Evolutionary conservation across 208 protist species (phyloP).

Genomic region (Leishmania tarentolae): DNA sequence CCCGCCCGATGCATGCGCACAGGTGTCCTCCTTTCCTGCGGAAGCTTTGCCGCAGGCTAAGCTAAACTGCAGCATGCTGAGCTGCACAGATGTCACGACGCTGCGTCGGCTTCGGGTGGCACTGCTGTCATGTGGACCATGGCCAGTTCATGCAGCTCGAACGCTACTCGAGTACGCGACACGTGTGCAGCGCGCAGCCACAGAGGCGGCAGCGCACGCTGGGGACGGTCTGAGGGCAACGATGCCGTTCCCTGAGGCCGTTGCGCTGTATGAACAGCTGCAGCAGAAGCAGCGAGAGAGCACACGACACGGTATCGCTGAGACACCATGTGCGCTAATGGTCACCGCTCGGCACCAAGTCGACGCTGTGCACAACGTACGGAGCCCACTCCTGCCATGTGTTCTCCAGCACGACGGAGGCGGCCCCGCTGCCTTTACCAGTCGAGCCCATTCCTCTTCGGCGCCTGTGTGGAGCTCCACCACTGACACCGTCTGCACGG

Average conservation of each 20-base stretch:
- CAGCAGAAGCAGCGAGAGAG: background rate
- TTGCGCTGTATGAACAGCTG: background rate
- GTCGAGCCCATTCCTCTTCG: background rate
- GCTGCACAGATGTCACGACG: constrained; percentile 6
- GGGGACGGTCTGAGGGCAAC: background rate
- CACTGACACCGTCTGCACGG: too few relatives aligned
- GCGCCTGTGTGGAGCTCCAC: background rate
- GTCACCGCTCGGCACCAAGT: background rate
- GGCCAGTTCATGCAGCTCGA: constrained; percentile 11
- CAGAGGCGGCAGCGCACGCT: background rate
- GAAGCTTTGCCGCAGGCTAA: background rate
- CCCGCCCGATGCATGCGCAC: background rate
- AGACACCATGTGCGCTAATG: background rate
- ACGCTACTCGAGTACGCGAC: constrained; percentile 23
- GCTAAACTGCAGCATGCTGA: background rate
- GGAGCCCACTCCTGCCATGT: background rate
- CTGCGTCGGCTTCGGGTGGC: constrained; percentile 21
- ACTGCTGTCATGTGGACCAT: constrained; percentile 26
- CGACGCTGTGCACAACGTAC: background rate
- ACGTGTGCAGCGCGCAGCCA: background rate
- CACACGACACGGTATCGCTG: background rate
- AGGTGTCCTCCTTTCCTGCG: background rate
- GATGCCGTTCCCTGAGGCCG: constrained; percentile 7
- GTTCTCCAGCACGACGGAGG: background rate
- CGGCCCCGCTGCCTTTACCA: background rate